These are phyloP conservation scores for Cornus florida DNA, from an alignment of 148 eudicot genomes.

Conservation along the genomic window DNA sequence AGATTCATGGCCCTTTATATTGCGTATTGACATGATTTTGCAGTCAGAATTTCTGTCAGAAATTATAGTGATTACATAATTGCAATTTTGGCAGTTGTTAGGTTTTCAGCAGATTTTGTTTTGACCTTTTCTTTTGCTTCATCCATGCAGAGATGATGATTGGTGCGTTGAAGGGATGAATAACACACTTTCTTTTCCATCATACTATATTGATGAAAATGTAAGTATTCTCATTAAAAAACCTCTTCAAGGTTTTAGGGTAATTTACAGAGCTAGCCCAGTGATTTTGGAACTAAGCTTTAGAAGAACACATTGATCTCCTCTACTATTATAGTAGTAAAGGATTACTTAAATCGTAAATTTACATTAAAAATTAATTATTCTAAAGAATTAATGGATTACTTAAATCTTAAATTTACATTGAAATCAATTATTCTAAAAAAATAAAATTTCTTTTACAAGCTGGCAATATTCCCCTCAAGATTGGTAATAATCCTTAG, in stretches of 20 bases:
- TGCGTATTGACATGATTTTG: neutral
- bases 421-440: neutral
- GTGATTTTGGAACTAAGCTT: neutral
- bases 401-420: neutral
- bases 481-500: neutral
- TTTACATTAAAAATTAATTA: neutral
- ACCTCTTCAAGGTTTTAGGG: slow-evolving; percentile 5
- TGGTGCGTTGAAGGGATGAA: slow-evolving; percentile 83
- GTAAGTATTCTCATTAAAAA: slow-evolving; percentile 45
- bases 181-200: slow-evolving; percentile 83
- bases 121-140: slow-evolving; percentile 22
- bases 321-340: neutral
- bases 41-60: neutral
- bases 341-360: neutral
- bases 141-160: slow-evolving; percentile 73
- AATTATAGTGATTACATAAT: neutral
- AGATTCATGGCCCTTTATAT: neutral
- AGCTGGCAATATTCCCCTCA: neutral
- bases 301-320: neutral
- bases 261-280: neutral
- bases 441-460: neutral
- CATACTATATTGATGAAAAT: slow-evolving; percentile 97
- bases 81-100: neutral
- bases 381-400: no score
- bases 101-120: slow-evolving; percentile 9